phyloP scores from a whole-genome alignment of 768 basidiomycete genomes.

The Paxillus involutus region DNA sequence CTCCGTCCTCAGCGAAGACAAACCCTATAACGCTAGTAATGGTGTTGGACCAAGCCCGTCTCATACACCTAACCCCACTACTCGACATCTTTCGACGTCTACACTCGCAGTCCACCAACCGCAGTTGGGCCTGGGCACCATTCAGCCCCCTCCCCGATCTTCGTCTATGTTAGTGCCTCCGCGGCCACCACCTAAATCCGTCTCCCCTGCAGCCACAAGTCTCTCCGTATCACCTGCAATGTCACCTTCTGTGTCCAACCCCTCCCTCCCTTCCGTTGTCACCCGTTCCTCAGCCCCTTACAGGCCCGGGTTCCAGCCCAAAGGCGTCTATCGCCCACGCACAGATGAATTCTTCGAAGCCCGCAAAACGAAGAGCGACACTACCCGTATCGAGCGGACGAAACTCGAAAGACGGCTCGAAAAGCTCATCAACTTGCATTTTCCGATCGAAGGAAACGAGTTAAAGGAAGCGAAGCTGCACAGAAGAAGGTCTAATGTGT shows the following conservation, averaged over 20 bases:
- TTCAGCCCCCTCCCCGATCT: conserved; percentile 9
- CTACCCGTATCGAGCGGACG: conserved; percentile 72
- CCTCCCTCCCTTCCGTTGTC: conserved; percentile 21
- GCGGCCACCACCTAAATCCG: conserved; percentile 12
- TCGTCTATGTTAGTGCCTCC: conserved; percentile 8
- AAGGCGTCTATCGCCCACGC: conserved; percentile 72
- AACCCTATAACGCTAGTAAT: neutral
- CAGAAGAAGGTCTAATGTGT: conserved; percentile 65
- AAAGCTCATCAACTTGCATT: conserved; percentile 79
- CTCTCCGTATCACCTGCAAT: conserved; percentile 20
- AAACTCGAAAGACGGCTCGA: conserved; percentile 85
- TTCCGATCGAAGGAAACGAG: conserved; percentile 36
- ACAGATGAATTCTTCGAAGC: conserved; percentile 75
- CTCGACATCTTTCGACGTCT: neutral
- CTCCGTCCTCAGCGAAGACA: conserved; percentile 18
- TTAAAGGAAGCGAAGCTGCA: conserved; percentile 17
- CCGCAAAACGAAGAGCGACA: conserved; percentile 38
- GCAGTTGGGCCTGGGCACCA: neutral
- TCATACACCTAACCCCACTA: conserved; percentile 8
- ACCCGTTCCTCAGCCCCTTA: conserved; percentile 58
- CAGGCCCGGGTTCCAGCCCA: conserved; percentile 91
- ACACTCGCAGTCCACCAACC: neutral
- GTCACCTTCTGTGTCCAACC: conserved; percentile 21
- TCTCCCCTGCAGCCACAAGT: conserved; percentile 8
- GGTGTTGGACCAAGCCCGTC: conserved; percentile 5